Conservation (phyloP, 768 basidiomycete genomes). For the Hypholoma sublateritium region DNA sequence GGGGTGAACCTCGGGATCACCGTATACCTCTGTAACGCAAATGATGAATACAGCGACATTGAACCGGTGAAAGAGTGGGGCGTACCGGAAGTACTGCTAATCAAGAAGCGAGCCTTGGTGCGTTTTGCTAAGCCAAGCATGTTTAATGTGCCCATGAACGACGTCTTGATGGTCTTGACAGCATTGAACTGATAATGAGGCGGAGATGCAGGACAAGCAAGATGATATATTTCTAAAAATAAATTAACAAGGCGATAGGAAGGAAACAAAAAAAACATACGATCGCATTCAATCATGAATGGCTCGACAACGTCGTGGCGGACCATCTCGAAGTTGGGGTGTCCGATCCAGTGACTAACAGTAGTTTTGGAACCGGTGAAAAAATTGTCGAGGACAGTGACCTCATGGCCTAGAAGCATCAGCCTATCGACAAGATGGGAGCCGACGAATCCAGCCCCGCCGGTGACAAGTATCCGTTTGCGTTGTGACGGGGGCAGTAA, state of each 20-base stretch:
- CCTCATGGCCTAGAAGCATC: conserved; percentile 97
- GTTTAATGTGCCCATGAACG: conserved; percentile 97
- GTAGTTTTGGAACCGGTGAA: conserved; percentile 99
- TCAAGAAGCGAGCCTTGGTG: conserved; percentile 95
- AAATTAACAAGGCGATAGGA: conserved; percentile 5
- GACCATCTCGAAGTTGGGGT: conserved; percentile 98
- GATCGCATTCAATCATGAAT: conserved; percentile 98
- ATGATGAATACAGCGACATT: conserved; percentile 9
- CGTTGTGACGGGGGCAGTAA: conserved; percentile 74
- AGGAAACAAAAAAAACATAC: conserved; percentile 43
- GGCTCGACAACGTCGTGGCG: conserved; percentile 97
- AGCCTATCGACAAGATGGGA: conserved; percentile 97
- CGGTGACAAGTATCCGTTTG: conserved; percentile 93
- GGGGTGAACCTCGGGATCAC: conserved; percentile 97
- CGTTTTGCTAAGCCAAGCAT: conserved; percentile 99
- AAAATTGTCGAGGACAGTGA: conserved; percentile 97
- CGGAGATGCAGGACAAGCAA: conserved; percentile 96
- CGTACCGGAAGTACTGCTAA: conserved; percentile 90
- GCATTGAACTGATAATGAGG: conserved; percentile 98
- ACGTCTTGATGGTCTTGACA: conserved; percentile 97
- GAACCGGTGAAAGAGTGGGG: conserved; percentile 7
- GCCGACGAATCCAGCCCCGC: conserved; percentile 99
- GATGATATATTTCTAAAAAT: conserved; percentile 88
- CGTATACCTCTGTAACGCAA: conserved; percentile 79
- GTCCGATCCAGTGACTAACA: conserved; percentile 93